Evolutionary conservation across 768 basidiomycete species (phyloP).

Genomic region (Tricholoma matsutake): DNA sequence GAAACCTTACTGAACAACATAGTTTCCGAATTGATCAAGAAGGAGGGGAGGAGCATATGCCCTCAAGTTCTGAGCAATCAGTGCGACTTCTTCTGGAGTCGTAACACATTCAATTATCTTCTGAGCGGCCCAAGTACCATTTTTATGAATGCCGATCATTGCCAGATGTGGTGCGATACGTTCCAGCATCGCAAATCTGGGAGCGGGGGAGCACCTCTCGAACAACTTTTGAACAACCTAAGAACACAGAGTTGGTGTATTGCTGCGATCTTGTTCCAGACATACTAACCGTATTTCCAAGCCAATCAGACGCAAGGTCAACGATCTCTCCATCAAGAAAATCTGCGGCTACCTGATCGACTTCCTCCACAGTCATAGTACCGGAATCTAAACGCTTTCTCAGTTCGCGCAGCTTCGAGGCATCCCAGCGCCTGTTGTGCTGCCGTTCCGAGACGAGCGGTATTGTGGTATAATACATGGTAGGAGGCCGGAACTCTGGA

Average conservation of each 20-base stretch:
- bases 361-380: conserved; percentile 77
- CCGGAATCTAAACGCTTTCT: conserved; percentile 94
- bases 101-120: conserved; percentile 97
- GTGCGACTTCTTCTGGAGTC: conserved; percentile 77
- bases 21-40: conserved; percentile 91
- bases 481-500: conserved; percentile 86
- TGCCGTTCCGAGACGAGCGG: conserved; percentile 84
- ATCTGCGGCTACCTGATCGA: conserved; percentile 87
- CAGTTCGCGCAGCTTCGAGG: conserved; percentile 88
- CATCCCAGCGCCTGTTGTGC: conserved; percentile 89
- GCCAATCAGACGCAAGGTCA: conserved; percentile 95
- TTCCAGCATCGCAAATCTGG: conserved; percentile 89
- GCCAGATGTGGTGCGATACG: conserved; percentile 91
- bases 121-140: conserved; percentile 99
- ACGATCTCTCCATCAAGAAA: conserved; percentile 94
- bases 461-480: conserved; percentile 95
- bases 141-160: conserved; percentile 98
- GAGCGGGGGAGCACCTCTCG: conserved; percentile 75
- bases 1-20: conserved; percentile 81
- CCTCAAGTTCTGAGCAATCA: conserved; percentile 83
- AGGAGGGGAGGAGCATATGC: conserved; percentile 93
- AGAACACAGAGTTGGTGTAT: neutral
- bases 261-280: neutral
- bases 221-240: conserved; percentile 97
- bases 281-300: conserved; percentile 86